phyloP scores from a whole-genome alignment of 495 filamentous ascomycete species.

The Neurospora sublineolata region DNA sequence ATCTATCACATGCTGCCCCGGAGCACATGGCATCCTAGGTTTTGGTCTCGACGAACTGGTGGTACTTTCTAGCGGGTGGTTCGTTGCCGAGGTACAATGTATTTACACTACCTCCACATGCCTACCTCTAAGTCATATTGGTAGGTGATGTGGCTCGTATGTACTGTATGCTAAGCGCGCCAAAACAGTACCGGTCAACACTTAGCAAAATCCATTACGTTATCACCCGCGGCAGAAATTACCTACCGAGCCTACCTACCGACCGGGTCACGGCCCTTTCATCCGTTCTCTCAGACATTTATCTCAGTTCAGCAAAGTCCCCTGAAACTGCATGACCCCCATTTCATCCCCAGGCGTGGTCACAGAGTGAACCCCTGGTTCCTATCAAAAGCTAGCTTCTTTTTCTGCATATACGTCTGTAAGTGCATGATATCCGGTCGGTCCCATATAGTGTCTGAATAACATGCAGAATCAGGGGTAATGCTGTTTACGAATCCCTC shows the following conservation, averaged over 20 bases:
- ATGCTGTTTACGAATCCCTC: background rate
- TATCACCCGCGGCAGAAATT: background rate
- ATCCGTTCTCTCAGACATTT: background rate
- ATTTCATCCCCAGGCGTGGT: background rate
- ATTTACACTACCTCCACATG: too few species aligned
- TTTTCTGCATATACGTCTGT: background rate
- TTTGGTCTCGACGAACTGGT: background rate
- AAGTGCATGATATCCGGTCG: background rate
- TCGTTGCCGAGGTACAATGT: too few species aligned
- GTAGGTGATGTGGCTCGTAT: background rate
- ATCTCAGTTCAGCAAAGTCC: background rate
- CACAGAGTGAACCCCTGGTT: background rate
- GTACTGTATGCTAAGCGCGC: background rate
- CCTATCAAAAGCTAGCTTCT: background rate
- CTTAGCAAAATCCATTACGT: background rate
- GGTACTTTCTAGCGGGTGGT: background rate
- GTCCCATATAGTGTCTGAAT: background rate
- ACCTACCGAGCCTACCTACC: background rate
- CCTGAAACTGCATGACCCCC: background rate
- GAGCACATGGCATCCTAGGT: background rate
- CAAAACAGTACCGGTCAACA: background rate
- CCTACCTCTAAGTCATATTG: too few species aligned
- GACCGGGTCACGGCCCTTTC: background rate
- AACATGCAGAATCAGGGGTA: background rate
- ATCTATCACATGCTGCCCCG: background rate